These are phyloP conservation scores for Phoma sp. DNA, from an alignment of 2,329 filamentous ascomycete genomes.

Conservation along the genomic window DNA sequence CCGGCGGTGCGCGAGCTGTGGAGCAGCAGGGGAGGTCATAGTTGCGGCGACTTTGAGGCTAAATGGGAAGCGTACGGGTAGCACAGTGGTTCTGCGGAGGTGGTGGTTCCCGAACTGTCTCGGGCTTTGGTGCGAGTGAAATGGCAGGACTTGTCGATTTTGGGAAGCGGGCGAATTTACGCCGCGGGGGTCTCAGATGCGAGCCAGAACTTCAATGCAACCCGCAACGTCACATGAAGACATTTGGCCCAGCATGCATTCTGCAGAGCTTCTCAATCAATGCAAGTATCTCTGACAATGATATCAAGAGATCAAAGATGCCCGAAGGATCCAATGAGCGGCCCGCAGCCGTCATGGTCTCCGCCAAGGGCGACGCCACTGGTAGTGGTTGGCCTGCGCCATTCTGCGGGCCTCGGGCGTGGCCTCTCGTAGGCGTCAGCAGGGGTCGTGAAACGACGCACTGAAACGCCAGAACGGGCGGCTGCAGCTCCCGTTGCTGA, in stretches of 20 bases:
- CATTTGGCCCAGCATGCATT: not conserved
- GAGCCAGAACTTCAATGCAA: constrained; percentile 13
- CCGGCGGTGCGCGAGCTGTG: constrained; percentile 21
- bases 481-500: constrained; percentile 36
- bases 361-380: constrained; percentile 24
- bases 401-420: constrained; percentile 27
- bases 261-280: not conserved
- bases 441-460: constrained; percentile 44
- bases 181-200: constrained; percentile 18
- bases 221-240: constrained; percentile 11
- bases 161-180: constrained; percentile 15
- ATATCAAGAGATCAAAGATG: not conserved
- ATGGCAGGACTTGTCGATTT: constrained; percentile 18
- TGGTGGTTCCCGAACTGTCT: constrained; percentile 16
- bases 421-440: constrained; percentile 38
- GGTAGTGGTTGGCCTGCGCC: constrained; percentile 12
- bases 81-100: constrained; percentile 13
- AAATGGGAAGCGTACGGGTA: not conserved
- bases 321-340: constrained; percentile 14
- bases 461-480: constrained; percentile 46
- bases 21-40: constrained; percentile 22
- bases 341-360: constrained; percentile 18
- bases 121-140: constrained; percentile 14
- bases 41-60: constrained; percentile 1
- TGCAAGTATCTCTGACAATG: not conserved